These are phyloP conservation scores for Lyophyllum decastes DNA, from an alignment of 768 basidiomycete species.

Conservation along the genomic window DNA sequence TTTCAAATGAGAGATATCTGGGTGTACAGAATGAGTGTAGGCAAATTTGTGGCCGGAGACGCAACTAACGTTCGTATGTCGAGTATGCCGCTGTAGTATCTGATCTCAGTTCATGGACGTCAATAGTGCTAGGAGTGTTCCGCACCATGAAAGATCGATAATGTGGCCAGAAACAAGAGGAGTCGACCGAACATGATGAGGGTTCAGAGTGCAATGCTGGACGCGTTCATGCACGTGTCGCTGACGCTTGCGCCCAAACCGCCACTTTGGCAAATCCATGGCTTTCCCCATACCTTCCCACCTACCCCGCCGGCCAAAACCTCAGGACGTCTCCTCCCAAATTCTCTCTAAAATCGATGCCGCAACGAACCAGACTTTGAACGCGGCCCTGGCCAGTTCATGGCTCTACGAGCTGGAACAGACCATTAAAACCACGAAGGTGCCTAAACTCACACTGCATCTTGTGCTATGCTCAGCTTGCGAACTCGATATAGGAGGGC, in stretches of 20 bases:
- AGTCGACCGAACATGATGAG: conserved; percentile 46
- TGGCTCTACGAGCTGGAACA: conserved; percentile 77
- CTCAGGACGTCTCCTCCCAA: conserved; percentile 68
- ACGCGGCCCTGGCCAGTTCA: conserved; percentile 58
- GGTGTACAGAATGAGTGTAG: conserved; percentile 3
- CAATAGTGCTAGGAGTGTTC: not conserved
- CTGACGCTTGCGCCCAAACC: conserved; percentile 15
- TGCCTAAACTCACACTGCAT: conserved; percentile 28
- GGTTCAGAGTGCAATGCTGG: conserved; percentile 9
- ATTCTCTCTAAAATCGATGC: conserved; percentile 73
- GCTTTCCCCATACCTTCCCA: conserved; percentile 75
- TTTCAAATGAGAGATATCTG: conserved; percentile 78
- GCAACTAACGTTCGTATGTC: conserved; percentile 70
- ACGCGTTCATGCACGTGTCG: conserved; percentile 19
- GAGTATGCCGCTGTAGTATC: conserved; percentile 67
- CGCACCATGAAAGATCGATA: conserved; percentile 59
- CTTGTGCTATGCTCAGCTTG: conserved; percentile 12
- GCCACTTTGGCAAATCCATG: conserved; percentile 42
- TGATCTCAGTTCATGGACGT: conserved; percentile 2
- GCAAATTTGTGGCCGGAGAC: not conserved
- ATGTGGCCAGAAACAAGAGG: conserved; percentile 45
- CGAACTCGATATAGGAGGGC: conserved; percentile 45
- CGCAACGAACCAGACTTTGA: conserved; percentile 57
- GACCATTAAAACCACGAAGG: conserved; percentile 73
- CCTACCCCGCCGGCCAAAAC: conserved; percentile 61